phyloP scores from a whole-genome alignment of 129 eudicot genomes.

The Tanacetum coccineum region DNA sequence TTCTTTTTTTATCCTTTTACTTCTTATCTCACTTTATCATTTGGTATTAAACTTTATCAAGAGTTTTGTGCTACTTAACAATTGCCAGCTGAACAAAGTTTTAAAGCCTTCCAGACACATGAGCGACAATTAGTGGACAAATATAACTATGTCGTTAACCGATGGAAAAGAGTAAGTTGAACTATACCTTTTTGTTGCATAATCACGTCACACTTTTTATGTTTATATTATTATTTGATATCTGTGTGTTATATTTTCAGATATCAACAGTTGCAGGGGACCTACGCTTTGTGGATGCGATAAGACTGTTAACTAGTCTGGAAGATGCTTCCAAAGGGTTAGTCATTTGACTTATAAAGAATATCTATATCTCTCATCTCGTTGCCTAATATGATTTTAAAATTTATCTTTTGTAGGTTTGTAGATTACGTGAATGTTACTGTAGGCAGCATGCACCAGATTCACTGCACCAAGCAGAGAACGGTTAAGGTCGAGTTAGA shows the following conservation, averaged over 20 bases:
- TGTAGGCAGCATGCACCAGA: constrained; percentile 65
- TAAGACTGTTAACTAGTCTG: constrained; percentile 68
- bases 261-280: constrained; percentile 82
- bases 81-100: constrained; percentile 72
- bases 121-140: constrained; percentile 85
- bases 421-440: constrained; percentile 68
- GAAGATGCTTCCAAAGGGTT: constrained; percentile 92
- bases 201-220: background rate
- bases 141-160: constrained; percentile 78
- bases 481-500: constrained; percentile 77
- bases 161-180: constrained; percentile 87
- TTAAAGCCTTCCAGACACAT: constrained; percentile 66
- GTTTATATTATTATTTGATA: background rate
- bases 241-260: constrained; percentile 32
- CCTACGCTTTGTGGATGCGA: constrained; percentile 69
- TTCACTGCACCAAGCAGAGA: constrained; percentile 86
- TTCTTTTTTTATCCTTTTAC: background rate
- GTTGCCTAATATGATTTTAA: background rate
- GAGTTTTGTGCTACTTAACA: constrained; percentile 43
- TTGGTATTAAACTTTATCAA: background rate
- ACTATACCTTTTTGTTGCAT: background rate
- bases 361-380: background rate
- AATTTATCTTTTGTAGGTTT: constrained; percentile 42
- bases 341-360: constrained; percentile 21
- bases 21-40: constrained; percentile 1